phyloP scores from a whole-genome alignment of 2,329 filamentous ascomycete genomes.

The Lachnellula arida region DNA sequence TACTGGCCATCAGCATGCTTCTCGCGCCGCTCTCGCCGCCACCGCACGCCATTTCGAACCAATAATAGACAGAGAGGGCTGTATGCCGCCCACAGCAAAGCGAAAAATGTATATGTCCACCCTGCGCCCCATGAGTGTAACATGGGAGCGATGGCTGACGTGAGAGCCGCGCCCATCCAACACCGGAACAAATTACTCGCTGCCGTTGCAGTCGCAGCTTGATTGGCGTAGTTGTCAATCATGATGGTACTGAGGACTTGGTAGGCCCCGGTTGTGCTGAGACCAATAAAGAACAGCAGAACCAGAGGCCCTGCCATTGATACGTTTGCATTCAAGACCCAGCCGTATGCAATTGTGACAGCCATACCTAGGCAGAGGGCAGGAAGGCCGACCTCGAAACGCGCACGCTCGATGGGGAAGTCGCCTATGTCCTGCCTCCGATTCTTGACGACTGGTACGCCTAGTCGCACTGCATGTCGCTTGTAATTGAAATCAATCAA shows the following conservation, averaged over 20 bases:
- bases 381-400: slow-evolving; percentile 4
- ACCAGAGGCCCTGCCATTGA: slow-evolving; percentile 3
- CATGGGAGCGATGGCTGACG: slow-evolving; percentile 5
- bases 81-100: too few species aligned
- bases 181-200: slow-evolving; percentile 14
- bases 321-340: slow-evolving; percentile 4
- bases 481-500: slow-evolving; percentile 63
- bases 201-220: slow-evolving; percentile 5
- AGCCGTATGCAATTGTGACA: slow-evolving; percentile 6
- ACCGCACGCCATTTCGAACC: too few species aligned
- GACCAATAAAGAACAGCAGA: slow-evolving; percentile 9
- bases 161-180: slow-evolving; percentile 7
- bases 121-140: too few species aligned
- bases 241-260: slow-evolving; percentile 3
- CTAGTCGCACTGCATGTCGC: slow-evolving; percentile 46
- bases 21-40: too few species aligned
- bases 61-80: too few species aligned
- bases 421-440: slow-evolving; percentile 13
- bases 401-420: slow-evolving; percentile 9
- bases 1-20: too few species aligned
- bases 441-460: slow-evolving; percentile 5
- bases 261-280: slow-evolving; percentile 22
- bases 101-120: too few species aligned
- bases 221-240: slow-evolving; percentile 4
- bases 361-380: background rate